Evolutionary conservation across 2,329 filamentous ascomycete genomes (phyloP).

Genomic region (Ophiostoma sp.): DNA sequence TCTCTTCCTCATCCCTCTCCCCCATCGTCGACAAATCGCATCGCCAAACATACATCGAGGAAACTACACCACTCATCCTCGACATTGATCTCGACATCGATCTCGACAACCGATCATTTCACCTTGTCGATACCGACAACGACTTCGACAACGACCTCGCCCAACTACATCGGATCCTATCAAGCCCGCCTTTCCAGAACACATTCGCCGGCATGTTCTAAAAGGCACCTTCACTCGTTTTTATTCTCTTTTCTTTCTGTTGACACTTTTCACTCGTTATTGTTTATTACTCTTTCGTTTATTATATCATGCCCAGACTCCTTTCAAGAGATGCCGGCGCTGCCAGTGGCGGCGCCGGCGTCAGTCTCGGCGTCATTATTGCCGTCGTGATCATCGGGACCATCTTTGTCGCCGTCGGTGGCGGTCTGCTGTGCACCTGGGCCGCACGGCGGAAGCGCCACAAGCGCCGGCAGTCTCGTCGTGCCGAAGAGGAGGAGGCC

Average conservation of each 20-base stretch:
- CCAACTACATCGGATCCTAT: not conserved
- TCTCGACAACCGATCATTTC: not conserved
- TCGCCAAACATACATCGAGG: not conserved
- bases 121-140: not conserved
- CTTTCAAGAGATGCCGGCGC: not conserved
- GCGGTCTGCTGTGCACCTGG: slow-evolving; percentile 48
- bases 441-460: slow-evolving; percentile 33
- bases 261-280: not conserved
- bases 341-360: slow-evolving; percentile 10
- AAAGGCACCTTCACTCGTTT: not conserved
- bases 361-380: slow-evolving; percentile 42
- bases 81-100: not conserved
- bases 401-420: slow-evolving; percentile 44
- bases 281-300: not conserved
- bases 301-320: not conserved
- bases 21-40: not conserved
- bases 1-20: not conserved
- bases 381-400: slow-evolving; percentile 52
- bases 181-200: not conserved
- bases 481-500: not conserved
- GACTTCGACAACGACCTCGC: not conserved
- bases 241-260: not conserved
- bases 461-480: not conserved
- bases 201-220: slow-evolving; percentile 14
- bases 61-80: not conserved